Evolutionary conservation across 169 alveolate genomes (phyloP), one percentile per base, ranked within the genome.

Genomic region (Ichthyophthirius multifiliis): DNA sequence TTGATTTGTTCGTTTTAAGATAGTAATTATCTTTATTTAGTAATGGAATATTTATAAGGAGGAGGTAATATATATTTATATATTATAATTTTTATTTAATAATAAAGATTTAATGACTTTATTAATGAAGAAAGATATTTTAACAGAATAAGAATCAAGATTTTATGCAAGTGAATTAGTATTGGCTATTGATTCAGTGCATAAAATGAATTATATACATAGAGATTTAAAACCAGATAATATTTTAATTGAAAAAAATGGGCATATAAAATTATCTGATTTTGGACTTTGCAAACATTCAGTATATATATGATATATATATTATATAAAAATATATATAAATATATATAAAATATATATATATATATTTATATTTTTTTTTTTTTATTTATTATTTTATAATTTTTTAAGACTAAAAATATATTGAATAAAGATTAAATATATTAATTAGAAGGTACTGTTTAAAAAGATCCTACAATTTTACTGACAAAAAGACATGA

Each of bases 211-310:
- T 73, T 93, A 90, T 73, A 93, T 90, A 63, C 95, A 91, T 76
- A 80, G 97, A 82, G 97, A 91, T 76, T 73, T 90, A 62, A 90
- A 91, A 62, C 95, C 97, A 23, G 95, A 90, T 80, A 93, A 90
- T 75, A 82, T 91, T 30, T 84, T 91, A 43, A 64, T 94, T n/a
- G 96, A 86, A 65, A 83, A 82, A 47, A 65, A 87, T 71, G 97
- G 97, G 1, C 97, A 94, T 84, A 89, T 94, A 20, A 93, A 94
- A 83, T 87, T 91, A 41, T 85, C 95, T 48, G 97, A 94, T 83
- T 94, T 94, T 76, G 97, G 97, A 1, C 89, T 94, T 31, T 91
- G 95, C 46, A 94, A 91, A 76, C 88, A 90, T 46, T 90, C 93
- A 1, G 96, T 78, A 74, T 18, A 18, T 16, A 20, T 20, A 15